phyloP scores from a whole-genome alignment of 2,329 filamentous ascomycete genomes.

The Botryotinia globosa region DNA sequence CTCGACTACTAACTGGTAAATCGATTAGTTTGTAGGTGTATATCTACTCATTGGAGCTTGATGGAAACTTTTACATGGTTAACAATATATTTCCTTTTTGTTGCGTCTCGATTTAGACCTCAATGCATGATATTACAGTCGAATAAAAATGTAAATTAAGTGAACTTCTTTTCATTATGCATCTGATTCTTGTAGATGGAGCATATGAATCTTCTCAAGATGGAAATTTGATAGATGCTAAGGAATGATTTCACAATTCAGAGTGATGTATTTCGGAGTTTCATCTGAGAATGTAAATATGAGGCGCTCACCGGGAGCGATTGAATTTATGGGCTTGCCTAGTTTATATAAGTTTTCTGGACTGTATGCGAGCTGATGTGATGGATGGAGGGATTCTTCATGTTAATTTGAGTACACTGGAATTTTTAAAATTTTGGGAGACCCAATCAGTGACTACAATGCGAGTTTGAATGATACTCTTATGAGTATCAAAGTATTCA shows the following conservation, averaged over 20 bases:
- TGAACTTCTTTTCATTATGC: not conserved
- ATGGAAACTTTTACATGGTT: accelerated
- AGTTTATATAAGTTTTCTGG: not conserved
- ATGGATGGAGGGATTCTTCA: not conserved
- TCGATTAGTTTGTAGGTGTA: not conserved
- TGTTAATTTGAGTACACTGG: not conserved
- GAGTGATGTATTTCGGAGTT: not conserved
- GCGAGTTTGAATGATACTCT: not conserved
- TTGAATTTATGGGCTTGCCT: not conserved
- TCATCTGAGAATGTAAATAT: not conserved
- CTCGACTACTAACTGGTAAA: not conserved
- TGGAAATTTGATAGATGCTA: no score
- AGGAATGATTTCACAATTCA: not conserved
- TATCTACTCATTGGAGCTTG: not conserved
- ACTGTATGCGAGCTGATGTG: not conserved
- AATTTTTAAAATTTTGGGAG: not conserved
- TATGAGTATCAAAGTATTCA: not conserved
- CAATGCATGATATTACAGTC: accelerated
- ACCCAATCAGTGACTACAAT: not conserved
- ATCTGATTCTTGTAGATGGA: not conserved
- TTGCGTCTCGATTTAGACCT: not conserved
- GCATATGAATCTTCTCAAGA: accelerated
- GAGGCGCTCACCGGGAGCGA: not conserved
- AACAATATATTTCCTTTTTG: not conserved
- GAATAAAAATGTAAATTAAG: accelerated